phyloP scores from a whole-genome alignment of 768 basidiomycete genomes.

The Hericium coralloides region DNA sequence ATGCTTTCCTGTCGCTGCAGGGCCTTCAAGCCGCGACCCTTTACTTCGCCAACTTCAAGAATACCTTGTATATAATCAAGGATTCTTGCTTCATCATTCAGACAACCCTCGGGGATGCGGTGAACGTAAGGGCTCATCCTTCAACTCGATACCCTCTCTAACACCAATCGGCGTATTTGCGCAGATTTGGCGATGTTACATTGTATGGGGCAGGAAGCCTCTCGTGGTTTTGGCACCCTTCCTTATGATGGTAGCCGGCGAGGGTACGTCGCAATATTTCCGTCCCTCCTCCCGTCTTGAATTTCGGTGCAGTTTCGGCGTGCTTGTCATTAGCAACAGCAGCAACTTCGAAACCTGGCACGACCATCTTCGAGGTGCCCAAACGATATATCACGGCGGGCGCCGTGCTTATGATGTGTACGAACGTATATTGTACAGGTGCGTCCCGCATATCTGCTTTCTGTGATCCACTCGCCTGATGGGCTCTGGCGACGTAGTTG shows the following conservation, averaged over 20 bases:
- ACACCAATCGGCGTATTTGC: background rate
- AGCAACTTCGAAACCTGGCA: background rate
- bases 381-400: background rate
- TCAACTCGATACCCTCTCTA: background rate
- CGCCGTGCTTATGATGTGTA: background rate
- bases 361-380: background rate
- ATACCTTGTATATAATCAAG: background rate
- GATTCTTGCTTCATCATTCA: background rate
- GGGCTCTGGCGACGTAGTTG: background rate
- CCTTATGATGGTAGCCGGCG: background rate
- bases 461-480: background rate
- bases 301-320: background rate
- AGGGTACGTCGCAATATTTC: background rate
- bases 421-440: background rate
- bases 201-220: background rate
- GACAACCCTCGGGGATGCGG: background rate
- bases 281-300: background rate
- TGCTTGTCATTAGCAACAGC: background rate
- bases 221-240: background rate
- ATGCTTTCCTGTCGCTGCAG: background rate
- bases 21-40: background rate
- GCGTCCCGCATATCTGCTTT: background rate
- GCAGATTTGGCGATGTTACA: background rate
- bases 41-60: background rate
- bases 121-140: background rate